phyloP scores from a whole-genome alignment of 768 basidiomycete genomes.

The Calvatia gigantea region DNA sequence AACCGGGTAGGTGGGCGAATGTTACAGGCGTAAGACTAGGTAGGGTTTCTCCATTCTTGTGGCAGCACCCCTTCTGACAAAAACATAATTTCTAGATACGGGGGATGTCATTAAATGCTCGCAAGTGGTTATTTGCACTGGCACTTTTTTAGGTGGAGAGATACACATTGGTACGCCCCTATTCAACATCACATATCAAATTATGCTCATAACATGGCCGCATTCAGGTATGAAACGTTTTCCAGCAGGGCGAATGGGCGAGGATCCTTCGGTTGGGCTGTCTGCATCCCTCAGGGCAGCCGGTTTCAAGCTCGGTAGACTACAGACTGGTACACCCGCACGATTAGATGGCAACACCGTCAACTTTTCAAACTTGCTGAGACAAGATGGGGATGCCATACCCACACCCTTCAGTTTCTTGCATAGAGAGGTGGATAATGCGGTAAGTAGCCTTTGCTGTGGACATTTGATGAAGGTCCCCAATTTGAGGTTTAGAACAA shows the following conservation, averaged over 20 bases:
- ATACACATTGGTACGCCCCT: slow-evolving; percentile 74
- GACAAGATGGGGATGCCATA: slow-evolving; percentile 62
- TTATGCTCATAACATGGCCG: background rate
- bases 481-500: slow-evolving; percentile 44
- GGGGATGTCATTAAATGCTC: slow-evolving; percentile 75
- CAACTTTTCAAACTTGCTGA: slow-evolving; percentile 55
- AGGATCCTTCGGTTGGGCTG: slow-evolving; percentile 68
- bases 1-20: slow-evolving; percentile 42
- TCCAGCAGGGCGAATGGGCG: slow-evolving; percentile 75
- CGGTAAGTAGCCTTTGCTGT: slow-evolving; percentile 35
- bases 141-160: slow-evolving; percentile 88
- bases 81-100: slow-evolving; percentile 43
- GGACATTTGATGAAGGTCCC: background rate
- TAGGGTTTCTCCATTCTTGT: slow-evolving; percentile 20
- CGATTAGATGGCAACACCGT: slow-evolving; percentile 70
- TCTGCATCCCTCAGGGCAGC: slow-evolving; percentile 71
- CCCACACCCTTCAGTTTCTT: slow-evolving; percentile 79
- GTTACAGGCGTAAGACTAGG: slow-evolving; percentile 69
- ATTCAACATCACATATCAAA: background rate
- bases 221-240: slow-evolving; percentile 60
- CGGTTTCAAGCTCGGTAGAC: slow-evolving; percentile 77
- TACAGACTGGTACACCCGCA: slow-evolving; percentile 88
- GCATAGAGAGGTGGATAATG: slow-evolving; percentile 65
- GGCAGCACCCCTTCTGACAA: background rate
- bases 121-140: slow-evolving; percentile 85